Conservation (phyloP, 352 stramenopile species). For the Phytophthora sansomeana region DNA sequence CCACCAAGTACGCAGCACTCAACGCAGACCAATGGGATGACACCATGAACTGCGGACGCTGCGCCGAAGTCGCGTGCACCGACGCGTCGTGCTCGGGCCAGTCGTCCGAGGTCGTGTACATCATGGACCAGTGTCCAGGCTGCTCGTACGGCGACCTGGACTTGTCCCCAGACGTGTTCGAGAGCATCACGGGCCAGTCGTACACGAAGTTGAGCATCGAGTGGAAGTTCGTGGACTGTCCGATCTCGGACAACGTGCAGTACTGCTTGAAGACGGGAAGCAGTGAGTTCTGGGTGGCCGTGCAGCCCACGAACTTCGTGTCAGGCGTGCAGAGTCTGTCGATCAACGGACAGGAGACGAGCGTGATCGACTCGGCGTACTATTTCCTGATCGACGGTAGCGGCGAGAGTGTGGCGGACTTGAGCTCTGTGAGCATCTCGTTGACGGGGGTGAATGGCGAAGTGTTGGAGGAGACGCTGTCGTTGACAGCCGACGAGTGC, state of each 20-base stretch:
- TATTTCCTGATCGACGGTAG: conserved; percentile 70
- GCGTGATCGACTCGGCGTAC: conserved; percentile 69
- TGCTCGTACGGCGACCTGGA: conserved; percentile 63
- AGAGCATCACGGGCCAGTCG: conserved; percentile 60
- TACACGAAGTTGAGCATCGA: conserved; percentile 57
- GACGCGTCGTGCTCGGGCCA: conserved; percentile 53
- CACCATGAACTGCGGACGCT: conserved; percentile 57
- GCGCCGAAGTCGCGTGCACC: conserved; percentile 55
- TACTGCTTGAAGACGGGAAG: conserved; percentile 74
- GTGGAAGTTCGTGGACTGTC: conserved; percentile 77
- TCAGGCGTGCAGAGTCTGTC: conserved; percentile 57
- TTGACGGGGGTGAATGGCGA: conserved; percentile 62
- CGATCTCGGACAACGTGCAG: conserved; percentile 55
- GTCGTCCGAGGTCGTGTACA: conserved; percentile 63
- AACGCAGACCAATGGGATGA: conserved; percentile 52
- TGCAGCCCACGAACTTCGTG: conserved; percentile 70
- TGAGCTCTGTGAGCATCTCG: conserved; percentile 53
- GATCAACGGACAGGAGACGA: conserved; percentile 63
- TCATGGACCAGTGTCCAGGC: conserved; percentile 73
- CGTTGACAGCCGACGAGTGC: conserved; percentile 52
- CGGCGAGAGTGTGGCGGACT: conserved; percentile 45
- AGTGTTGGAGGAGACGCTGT: conserved; percentile 63
- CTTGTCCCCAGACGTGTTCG: conserved; percentile 66
- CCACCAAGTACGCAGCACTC: conserved; percentile 50
- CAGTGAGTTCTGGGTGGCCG: conserved; percentile 65